phyloP scores from a whole-genome alignment of 2,329 filamentous ascomycete species.

The Plectosphaerella cucumerina region DNA sequence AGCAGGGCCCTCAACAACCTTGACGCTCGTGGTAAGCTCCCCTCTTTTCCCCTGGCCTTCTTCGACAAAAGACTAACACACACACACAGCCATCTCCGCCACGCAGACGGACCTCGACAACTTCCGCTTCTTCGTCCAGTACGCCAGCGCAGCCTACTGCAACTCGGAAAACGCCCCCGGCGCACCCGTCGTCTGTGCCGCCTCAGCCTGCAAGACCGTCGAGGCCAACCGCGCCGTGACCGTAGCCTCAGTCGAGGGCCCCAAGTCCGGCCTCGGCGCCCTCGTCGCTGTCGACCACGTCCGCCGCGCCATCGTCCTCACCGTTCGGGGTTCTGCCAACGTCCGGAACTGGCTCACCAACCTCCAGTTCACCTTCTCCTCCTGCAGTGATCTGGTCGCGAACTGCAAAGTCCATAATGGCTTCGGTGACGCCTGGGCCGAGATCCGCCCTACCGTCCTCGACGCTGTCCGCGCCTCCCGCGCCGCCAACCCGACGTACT shows the following conservation, averaged over 20 bases:
- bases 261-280: slow-evolving; percentile 40
- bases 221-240: slow-evolving; percentile 37
- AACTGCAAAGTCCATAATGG: slow-evolving; percentile 52
- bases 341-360: slow-evolving; percentile 61
- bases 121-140: slow-evolving; percentile 47
- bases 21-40: slow-evolving; percentile 27
- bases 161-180: slow-evolving; percentile 38
- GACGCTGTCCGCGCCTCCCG: slow-evolving; percentile 38
- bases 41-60: neutral
- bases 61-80: neutral
- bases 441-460: slow-evolving; percentile 40
- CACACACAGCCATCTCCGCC: slow-evolving; percentile 17
- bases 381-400: slow-evolving; percentile 29
- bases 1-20: slow-evolving; percentile 13
- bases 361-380: slow-evolving; percentile 23
- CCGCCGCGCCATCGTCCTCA: slow-evolving; percentile 51
- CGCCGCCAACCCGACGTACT: slow-evolving; percentile 44
- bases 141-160: slow-evolving; percentile 50
- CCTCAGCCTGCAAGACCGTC: slow-evolving; percentile 38
- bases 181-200: slow-evolving; percentile 35
- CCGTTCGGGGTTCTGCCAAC: slow-evolving; percentile 55
- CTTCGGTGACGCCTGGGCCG: slow-evolving; percentile 56
- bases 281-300: slow-evolving; percentile 46
- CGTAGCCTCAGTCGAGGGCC: slow-evolving; percentile 34
- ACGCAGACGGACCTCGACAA: slow-evolving; percentile 24